A percentile compares a stretch with the other conserved stretches of the same genome.
Conservation (phyloP, 768 basidiomycete species). For the Tricholoma matsutake region DNA sequence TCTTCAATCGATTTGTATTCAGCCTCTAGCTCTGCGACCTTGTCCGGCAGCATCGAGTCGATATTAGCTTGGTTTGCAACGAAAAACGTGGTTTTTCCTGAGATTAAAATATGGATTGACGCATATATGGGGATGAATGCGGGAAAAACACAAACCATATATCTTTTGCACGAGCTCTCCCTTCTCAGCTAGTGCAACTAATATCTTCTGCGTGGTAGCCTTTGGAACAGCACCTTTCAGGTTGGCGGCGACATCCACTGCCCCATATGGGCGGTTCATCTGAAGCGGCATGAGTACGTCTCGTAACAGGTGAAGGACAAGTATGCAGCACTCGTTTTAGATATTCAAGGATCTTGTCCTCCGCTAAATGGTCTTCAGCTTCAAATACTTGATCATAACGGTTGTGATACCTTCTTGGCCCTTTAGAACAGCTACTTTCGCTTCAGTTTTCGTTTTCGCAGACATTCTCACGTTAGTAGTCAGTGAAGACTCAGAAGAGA, state of each 20-base stretch:
- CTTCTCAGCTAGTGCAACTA: slow-evolving; percentile 79
- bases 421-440: slow-evolving; percentile 58
- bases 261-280: slow-evolving; percentile 95
- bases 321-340: slow-evolving; percentile 55
- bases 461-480: slow-evolving; percentile 31
- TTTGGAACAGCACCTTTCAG: slow-evolving; percentile 88
- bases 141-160: slow-evolving; percentile 53
- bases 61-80: slow-evolving; percentile 79
- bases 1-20: slow-evolving; percentile 59
- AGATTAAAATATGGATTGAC: slow-evolving; percentile 7
- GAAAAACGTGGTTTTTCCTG: slow-evolving; percentile 86
- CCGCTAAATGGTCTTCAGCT: slow-evolving; percentile 42
- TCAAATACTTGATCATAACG: not conserved
- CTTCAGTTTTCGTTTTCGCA: slow-evolving; percentile 52
- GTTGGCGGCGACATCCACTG: slow-evolving; percentile 89
- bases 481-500: not conserved
- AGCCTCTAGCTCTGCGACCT: slow-evolving; percentile 55
- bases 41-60: slow-evolving; percentile 58
- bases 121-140: slow-evolving; percentile 10
- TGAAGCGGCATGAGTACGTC: slow-evolving; percentile 25
- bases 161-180: slow-evolving; percentile 78
- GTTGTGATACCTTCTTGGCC: slow-evolving; percentile 61
- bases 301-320: slow-evolving; percentile 1
- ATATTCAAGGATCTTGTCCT: slow-evolving; percentile 75
- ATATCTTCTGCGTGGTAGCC: slow-evolving; percentile 78